phyloP scores from a whole-genome alignment of 1,139 yeast species.

The Wickerhamiella infanticola region DNA sequence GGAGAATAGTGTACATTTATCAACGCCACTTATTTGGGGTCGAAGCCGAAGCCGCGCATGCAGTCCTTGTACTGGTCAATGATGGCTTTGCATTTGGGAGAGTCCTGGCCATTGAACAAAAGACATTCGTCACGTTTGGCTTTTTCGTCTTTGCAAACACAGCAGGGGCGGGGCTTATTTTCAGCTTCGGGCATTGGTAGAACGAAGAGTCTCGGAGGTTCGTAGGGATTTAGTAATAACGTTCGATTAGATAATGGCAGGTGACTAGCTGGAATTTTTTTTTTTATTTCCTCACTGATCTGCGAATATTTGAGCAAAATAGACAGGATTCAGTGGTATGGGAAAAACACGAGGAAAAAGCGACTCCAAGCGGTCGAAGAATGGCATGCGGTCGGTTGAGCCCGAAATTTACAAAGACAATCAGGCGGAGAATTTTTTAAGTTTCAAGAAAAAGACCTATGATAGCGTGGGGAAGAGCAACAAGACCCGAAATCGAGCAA shows the following conservation, averaged over 20 bases:
- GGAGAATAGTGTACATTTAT: neutral
- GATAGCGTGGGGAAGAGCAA: constrained; percentile 16
- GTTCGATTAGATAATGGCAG: neutral
- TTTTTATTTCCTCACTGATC: neutral
- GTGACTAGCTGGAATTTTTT: neutral
- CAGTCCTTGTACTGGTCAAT: constrained; percentile 63
- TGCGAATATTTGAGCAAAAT: neutral
- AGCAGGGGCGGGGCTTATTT: constrained; percentile 79
- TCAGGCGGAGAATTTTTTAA: constrained; percentile 13
- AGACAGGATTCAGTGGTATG: constrained; percentile 5
- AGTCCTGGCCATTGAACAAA: constrained; percentile 65
- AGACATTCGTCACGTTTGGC: constrained; percentile 75
- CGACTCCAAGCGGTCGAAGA: constrained; percentile 8
- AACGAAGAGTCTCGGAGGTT: neutral
- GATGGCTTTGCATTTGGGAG: constrained; percentile 63
- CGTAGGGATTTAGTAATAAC: neutral
- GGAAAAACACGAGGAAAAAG: constrained; percentile 11
- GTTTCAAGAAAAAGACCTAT: constrained; percentile 13
- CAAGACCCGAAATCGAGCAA: constrained; percentile 13
- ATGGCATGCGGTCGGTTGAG: constrained; percentile 12
- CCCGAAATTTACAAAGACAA: constrained; percentile 16
- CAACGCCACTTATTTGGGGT: constrained; percentile 16
- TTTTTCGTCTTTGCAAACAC: constrained; percentile 85
- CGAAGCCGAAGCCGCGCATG: constrained; percentile 87
- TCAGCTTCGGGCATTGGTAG: constrained; percentile 1